Evolutionary conservation across 176 grass and related monocot species (phyloP), one percentile per base, ranked within the genome.

Genomic region (Poa annua): DNA sequence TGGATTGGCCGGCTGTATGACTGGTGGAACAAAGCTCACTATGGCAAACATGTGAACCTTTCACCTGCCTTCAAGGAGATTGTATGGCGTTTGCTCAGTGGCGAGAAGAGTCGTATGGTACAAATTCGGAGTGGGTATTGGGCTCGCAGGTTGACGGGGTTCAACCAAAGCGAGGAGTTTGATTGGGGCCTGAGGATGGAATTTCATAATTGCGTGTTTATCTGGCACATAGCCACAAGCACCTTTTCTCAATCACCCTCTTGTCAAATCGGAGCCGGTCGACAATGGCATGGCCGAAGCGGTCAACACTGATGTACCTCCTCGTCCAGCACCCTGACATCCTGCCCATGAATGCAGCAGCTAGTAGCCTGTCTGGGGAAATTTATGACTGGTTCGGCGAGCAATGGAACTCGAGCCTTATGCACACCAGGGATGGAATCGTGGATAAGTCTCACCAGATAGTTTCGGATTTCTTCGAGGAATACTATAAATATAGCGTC

Each of bases 361-460:
- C 14, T 65, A 3, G 7, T 4, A 16, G 3, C 29, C 0, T 66
- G 63, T 35, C 19, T 64, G 0, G 8, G n/a, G 1, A 57, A 57
- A 22, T 3, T 8, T 24, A 48, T 3, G 6, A 35, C n/a, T n/a
- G n/a, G n/a, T n/a, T n/a, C n/a, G n/a, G n/a, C n/a, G n/a, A n/a
- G n/a, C n/a, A n/a, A n/a, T n/a, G n/a, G n/a, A n/a, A n/a, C n/a
- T n/a, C n/a, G n/a, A n/a, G n/a, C n/a, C n/a, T n/a, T n/a, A n/a
- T n/a, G n/a, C n/a, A n/a, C n/a, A 38, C 4, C 36, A 38, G 4
- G 6, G 39, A 42, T 42, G 39, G 1, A 0, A 42, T 42, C 8
- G 2, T 56, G 20, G 54, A 56, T 56, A 0, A 0, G 0, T 3
- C 4, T 63, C 60, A 29, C 0, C 24, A 25, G 1, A 0, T 1